Evolutionary conservation across 73 alveolate genomes (phyloP).

Genomic region (Diophrys appendiculata): DNA sequence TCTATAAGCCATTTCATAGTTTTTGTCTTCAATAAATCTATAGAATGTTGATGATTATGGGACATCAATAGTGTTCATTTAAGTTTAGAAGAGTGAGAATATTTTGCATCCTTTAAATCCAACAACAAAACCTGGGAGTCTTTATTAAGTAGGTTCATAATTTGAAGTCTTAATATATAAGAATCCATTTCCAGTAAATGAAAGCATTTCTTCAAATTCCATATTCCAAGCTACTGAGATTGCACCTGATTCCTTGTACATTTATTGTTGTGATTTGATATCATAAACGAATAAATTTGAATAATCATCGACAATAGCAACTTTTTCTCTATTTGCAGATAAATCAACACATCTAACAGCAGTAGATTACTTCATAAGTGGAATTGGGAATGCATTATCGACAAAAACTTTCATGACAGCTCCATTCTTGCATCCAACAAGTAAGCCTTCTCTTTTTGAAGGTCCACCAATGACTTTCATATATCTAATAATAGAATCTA

Average conservation of each 20-base stretch:
- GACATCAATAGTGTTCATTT: slow-evolving; percentile 91
- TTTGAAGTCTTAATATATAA: slow-evolving; percentile 63
- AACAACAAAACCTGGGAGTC: slow-evolving; percentile 94
- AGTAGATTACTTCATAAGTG: slow-evolving; percentile 87
- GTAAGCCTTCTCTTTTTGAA: slow-evolving; percentile 93
- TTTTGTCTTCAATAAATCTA: slow-evolving; percentile 91
- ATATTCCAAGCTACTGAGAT: slow-evolving; percentile 95
- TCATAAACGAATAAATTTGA: slow-evolving; percentile 90
- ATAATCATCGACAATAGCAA: slow-evolving; percentile 93
- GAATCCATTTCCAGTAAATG: slow-evolving; percentile 73
- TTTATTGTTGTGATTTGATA: slow-evolving; percentile 78
- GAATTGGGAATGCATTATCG: slow-evolving; percentile 98
- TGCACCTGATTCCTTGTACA: slow-evolving; percentile 89
- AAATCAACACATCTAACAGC: slow-evolving; percentile 91
- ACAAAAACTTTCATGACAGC: slow-evolving; percentile 84
- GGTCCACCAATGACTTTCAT: slow-evolving; percentile 97
- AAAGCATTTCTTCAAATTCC: slow-evolving; percentile 95
- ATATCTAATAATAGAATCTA: slow-evolving; percentile 90
- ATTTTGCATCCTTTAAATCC: slow-evolving; percentile 98
- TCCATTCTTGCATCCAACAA: slow-evolving; percentile 91
- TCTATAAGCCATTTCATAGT: slow-evolving; percentile 83
- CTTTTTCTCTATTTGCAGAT: slow-evolving; percentile 77
- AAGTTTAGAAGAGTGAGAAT: slow-evolving; percentile 82
- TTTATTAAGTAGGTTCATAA: slow-evolving; percentile 83
- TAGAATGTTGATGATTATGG: slow-evolving; percentile 93